Base-by-base conservation (phyloP, 305 asterid species). In the Fraxinus sp. region DNA sequence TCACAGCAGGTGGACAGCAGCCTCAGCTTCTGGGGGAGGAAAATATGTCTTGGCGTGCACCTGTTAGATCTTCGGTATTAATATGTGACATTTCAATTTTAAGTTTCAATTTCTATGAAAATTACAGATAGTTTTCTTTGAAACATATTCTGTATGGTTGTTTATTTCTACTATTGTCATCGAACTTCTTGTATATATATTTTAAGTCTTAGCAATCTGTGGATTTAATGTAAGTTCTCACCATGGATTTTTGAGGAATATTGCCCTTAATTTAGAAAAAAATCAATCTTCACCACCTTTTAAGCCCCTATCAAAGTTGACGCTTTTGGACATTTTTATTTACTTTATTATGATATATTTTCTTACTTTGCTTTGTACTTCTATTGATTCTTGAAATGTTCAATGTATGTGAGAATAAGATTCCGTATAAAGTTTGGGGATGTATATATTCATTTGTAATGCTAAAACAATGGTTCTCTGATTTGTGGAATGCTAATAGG, bases 1-100 rank as follows among this genome's bases (percentile, higher is more conserved):
- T 83, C 28, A 59, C 85, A 22, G 81, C 86, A 32, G 85, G 89
- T 35, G 87, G 88, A 76, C 91, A 82, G 66, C 95, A 84, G 78
- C 92, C 97, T 77, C 98, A 89, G 91, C 87, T 91, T 85, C 80
- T 88, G 0, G 97, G 98, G 66, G 97, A 93, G 85, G 98, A 91
- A 89, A 93, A 88, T 90, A 94, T 91, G 94, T 89, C 81, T 81
- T 90, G 92, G 93, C 90, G 93, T 32, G 91, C 96, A 82, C 96
- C 97, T 1, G 79, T 82, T 77, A 85, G 95, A 92, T 90, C 97
- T 30, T 44, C 88, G 96, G 98, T 93, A 91, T 84, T 36, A 35
- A 72, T 78, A 59, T 83, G 78, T 80, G 3, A 59, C 70, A 35
- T 35, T 81, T 77, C 44, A 14, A 14, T 78, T 22, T 79, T 36